These are phyloP conservation scores for Coemansia pectinata DNA, from an alignment of 192 early-diverging fungal genomes.

Conservation along the genomic window DNA sequence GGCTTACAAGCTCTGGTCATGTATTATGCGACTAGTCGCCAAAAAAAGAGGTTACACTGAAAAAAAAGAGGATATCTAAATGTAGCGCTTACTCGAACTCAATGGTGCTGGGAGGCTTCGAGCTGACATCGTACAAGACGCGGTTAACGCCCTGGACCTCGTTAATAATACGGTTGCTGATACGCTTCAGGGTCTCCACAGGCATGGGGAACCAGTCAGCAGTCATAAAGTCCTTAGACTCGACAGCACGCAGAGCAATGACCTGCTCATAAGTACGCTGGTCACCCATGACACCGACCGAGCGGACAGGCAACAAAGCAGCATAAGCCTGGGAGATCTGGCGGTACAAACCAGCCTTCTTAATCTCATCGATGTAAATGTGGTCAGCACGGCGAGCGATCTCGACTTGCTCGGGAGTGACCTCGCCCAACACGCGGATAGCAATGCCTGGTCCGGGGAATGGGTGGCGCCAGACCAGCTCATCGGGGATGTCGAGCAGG, in stretches of 20 bases:
- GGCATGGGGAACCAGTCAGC: constrained; percentile 95
- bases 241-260: constrained; percentile 95
- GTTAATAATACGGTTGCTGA: constrained; percentile 96
- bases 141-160: constrained; percentile 98
- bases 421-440: constrained; percentile 96
- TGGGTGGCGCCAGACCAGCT: constrained; percentile 97
- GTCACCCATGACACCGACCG: constrained; percentile 99
- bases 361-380: constrained; percentile 99
- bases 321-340: constrained; percentile 99
- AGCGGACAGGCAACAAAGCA: constrained; percentile 89
- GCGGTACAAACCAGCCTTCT: constrained; percentile 94
- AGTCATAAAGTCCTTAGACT: constrained; percentile 98
- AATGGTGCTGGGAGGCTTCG: constrained; percentile 98
- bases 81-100: constrained; percentile 80
- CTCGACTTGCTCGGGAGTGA: constrained; percentile 87
- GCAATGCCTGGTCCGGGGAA: constrained; percentile 99
- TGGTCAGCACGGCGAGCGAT: constrained; percentile 95
- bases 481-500: constrained; percentile 87
- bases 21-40: neutral
- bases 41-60: neutral
- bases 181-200: constrained; percentile 83
- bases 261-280: constrained; percentile 99
- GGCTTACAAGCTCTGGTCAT: neutral
- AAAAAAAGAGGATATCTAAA: neutral
- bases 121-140: constrained; percentile 94